These are phyloP conservation scores for Aspergillus sclerotioniger DNA, from an alignment of 495 filamentous ascomycete species.

Conservation along the genomic window DNA sequence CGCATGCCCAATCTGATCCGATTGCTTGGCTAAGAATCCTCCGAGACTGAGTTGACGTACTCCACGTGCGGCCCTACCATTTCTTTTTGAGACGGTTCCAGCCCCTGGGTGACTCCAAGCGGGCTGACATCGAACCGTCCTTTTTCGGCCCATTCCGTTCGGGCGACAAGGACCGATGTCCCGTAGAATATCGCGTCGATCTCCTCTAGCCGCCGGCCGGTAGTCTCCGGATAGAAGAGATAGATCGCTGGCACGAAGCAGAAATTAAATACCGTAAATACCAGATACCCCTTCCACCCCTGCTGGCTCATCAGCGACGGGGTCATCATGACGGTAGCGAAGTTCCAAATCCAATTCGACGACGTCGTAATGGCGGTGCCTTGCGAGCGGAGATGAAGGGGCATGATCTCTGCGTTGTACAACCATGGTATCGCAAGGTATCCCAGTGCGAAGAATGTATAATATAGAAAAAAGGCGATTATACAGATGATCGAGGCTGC, in stretches of 20 bases:
- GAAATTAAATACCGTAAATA: not conserved
- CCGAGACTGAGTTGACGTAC: not conserved
- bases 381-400: not conserved
- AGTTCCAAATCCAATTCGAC: not conserved
- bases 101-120: not conserved
- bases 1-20: not conserved
- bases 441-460: not conserved
- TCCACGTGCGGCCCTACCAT: not conserved
- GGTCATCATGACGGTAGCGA: not conserved
- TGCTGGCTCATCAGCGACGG: not conserved
- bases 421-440: not conserved
- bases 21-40: not conserved
- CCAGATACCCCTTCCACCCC: not conserved
- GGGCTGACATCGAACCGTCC: not conserved
- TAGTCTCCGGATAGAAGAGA: not conserved
- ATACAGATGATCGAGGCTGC: not conserved
- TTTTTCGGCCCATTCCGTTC: not conserved
- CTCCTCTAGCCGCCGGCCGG: not conserved
- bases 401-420: not conserved
- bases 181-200: not conserved
- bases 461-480: not conserved
- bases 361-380: not conserved
- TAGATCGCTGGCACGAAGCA: not conserved
- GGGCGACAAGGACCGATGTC: not conserved
- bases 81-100: not conserved